A percentile compares a stretch with the other conserved stretches of the same genome.
Conservation (phyloP, 768 basidiomycete genomes). For the Leccinum subtestaceum region DNA sequence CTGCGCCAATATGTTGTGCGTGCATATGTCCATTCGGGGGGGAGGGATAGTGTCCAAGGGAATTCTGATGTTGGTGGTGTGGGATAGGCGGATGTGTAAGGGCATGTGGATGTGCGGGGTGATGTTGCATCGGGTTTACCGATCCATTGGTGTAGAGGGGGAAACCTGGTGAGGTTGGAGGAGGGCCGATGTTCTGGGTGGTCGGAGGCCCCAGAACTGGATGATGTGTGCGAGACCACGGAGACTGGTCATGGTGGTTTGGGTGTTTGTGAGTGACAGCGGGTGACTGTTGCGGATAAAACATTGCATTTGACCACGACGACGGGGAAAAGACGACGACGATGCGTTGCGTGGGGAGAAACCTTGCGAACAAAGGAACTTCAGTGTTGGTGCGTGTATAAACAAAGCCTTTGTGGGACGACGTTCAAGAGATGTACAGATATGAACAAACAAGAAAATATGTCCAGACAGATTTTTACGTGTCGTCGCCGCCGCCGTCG, state of each 20-base stretch:
- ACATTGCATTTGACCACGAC: conserved; percentile 55
- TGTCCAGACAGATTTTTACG: conserved; percentile 15
- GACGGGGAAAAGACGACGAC: conserved; percentile 7
- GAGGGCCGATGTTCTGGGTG: conserved; percentile 50
- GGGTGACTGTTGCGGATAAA: conserved; percentile 82
- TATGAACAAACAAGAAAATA: conserved; percentile 19
- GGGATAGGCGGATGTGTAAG: conserved; percentile 48
- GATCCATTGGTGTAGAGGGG: conserved; percentile 72
- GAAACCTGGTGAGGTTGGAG: conserved; percentile 72
- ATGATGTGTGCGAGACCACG: conserved; percentile 66
- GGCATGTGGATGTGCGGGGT: conserved; percentile 54
- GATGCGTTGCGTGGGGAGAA: conserved; percentile 3
- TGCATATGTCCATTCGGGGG: conserved; percentile 70
- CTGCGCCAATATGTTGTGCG: conserved; percentile 55
- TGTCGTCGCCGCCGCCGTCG: conserved; percentile 12
- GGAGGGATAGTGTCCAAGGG: conserved; percentile 73
- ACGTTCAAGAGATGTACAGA: conserved; percentile 14
- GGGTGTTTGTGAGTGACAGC: conserved; percentile 75
- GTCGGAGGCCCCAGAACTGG: conserved; percentile 47
- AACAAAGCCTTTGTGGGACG: neutral
- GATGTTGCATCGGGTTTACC: conserved; percentile 59
- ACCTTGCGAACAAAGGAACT: conserved; percentile 11
- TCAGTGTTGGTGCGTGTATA: conserved; percentile 1
- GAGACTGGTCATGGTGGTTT: conserved; percentile 70
- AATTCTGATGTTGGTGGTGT: conserved; percentile 79